These are phyloP conservation scores for Agrocybe praecox DNA, from an alignment of 768 basidiomycete species.

Conservation along the genomic window DNA sequence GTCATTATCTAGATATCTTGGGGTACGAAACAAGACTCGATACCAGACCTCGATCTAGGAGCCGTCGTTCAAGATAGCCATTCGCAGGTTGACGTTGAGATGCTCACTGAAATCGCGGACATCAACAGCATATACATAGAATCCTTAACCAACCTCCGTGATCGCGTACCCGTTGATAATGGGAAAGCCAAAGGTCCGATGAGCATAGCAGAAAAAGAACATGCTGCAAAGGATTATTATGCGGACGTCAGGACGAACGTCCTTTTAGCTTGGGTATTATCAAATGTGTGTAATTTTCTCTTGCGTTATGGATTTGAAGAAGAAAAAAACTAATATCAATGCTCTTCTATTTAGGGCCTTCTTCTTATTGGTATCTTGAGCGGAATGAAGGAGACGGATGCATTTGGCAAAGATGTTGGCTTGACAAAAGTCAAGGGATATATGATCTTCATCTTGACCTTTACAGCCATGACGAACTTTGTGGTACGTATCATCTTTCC, in stretches of 20 bases:
- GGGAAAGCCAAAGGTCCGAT: conserved; percentile 27
- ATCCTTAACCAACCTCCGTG: conserved; percentile 68
- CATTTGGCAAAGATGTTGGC: conserved; percentile 54
- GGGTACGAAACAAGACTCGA: conserved; percentile 93
- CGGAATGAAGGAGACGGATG: conserved; percentile 54
- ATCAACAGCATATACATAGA: conserved; percentile 86
- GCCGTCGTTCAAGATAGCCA: conserved; percentile 80
- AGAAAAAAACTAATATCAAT: not conserved
- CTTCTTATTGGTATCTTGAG: conserved; percentile 71
- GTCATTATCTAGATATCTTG: conserved; percentile 67
- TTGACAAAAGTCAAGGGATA: conserved; percentile 71
- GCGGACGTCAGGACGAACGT: conserved; percentile 86
- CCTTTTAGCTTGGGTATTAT: conserved; percentile 79
- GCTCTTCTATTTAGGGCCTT: conserved; percentile 50
- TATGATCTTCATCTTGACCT: conserved; percentile 77
- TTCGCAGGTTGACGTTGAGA: conserved; percentile 86
- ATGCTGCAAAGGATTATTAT: conserved; percentile 83
- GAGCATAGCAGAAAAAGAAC: conserved; percentile 65
- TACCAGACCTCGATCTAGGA: conserved; percentile 77
- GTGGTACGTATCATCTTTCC: conserved; percentile 39
- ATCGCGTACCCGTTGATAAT: conserved; percentile 32
- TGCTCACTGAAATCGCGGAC: conserved; percentile 80
- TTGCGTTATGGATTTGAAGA: not conserved
- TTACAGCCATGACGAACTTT: conserved; percentile 77
- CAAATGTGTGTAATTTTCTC: conserved; percentile 56